Base-by-base conservation (phyloP, 2,329 filamentous ascomycete species). In the Aspergillus ibericus region DNA sequence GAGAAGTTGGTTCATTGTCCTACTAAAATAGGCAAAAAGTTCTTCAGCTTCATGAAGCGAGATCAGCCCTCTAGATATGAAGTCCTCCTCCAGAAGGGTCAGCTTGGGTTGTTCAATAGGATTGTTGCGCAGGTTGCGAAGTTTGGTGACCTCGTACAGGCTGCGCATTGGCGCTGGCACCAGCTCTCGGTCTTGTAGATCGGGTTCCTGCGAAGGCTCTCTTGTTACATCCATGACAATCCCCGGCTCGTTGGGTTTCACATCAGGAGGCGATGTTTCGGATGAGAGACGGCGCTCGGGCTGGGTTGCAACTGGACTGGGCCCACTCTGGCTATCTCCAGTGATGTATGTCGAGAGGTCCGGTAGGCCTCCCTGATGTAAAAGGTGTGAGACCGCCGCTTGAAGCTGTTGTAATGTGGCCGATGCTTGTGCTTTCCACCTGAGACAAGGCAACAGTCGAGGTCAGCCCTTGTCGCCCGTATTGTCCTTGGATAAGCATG, bases 91-190 rank as follows among this genome's bases (percentile, higher is more conserved):
- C 49, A 78, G 60, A 25, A 77, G 66, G 1, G 72, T 75, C 48
- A 70, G 68, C 59, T 73, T 73, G 9, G 72, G 75, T 53, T 70
- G 71, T 25, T 74, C 72, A 20, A 68, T 65, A 27, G 71, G 73
- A 56, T 75, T 75, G 53, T 75, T 75, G 32, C 75, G 68, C 56
- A 78, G 59, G 47, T 78, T 76, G 29, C 75, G 74, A 50, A 84
- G 70, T 53, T 81, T 80, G 1, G 82, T 84, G 13, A 83, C 81
- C 60, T 83, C 81, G 66, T 82, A 83, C 12, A 84, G 68, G 67
- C 79, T 82, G 53, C 80, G 78, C 81, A 84, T 83, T 0, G 81
- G 81, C 13, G 80, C 80, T 15, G 79, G 76, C 1, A 82, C 79
- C 34, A 80, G 69, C 32, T 75, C 75, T 29, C 73, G 68, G 56